Percentiles rank a stretch among this genome's conserved stretches.
phyloP scores from a whole-genome alignment of 2,329 filamentous ascomycete species.

The Fusarium tupiense region DNA sequence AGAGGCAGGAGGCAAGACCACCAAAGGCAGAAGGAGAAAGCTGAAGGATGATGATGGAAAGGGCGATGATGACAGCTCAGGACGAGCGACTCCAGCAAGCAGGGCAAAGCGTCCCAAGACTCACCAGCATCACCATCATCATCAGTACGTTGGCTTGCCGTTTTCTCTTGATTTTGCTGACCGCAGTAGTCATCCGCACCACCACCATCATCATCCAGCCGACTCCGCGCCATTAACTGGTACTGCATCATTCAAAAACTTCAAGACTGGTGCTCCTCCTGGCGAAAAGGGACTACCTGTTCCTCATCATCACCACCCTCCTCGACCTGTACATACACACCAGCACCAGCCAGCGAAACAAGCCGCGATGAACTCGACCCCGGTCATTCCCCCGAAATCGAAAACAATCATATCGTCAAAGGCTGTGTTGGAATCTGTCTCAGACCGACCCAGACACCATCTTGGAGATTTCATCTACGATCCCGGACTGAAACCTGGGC shows the following conservation, averaged over 20 bases:
- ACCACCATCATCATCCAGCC: slow-evolving; percentile 64
- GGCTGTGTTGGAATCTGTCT: slow-evolving; percentile 76
- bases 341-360: slow-evolving; percentile 42
- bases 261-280: slow-evolving; percentile 59
- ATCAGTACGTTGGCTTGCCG: slow-evolving; percentile 62
- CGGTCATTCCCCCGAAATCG: slow-evolving; percentile 64
- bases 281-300: slow-evolving; percentile 51
- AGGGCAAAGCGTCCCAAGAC: slow-evolving; percentile 75
- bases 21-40: slow-evolving; percentile 72
- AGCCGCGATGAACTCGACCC: slow-evolving; percentile 29
- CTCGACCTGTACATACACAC: slow-evolving; percentile 46
- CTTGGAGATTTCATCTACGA: slow-evolving; percentile 87
- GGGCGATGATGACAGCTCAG: slow-evolving; percentile 73
- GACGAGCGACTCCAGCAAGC: slow-evolving; percentile 67
- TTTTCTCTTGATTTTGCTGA: slow-evolving; percentile 31
- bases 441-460: slow-evolving; percentile 77
- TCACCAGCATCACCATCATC: slow-evolving; percentile 72
- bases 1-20: slow-evolving; percentile 53
- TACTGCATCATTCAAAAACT: slow-evolving; percentile 58
- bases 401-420: slow-evolving; percentile 75
- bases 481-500: slow-evolving; percentile 67
- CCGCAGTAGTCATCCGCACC: slow-evolving; percentile 61
- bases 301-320: slow-evolving; percentile 61
- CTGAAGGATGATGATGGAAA: slow-evolving; percentile 78
- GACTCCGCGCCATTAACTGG: slow-evolving; percentile 56